These are phyloP conservation scores for Melaleuca quinquenervia DNA, from an alignment of 345 rosid species.

Conservation along the genomic window DNA sequence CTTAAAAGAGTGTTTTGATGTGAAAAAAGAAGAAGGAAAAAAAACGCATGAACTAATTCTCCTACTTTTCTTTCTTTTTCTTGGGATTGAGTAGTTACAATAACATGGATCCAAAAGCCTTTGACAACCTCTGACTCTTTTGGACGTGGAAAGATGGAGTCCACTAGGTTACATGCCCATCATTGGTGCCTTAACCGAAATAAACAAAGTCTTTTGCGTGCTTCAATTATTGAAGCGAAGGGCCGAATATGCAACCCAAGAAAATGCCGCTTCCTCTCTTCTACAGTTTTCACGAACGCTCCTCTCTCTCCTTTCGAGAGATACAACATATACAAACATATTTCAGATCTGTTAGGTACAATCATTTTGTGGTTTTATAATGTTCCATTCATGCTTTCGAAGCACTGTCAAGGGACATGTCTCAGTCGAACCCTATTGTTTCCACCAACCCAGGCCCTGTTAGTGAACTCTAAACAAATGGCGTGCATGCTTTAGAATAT, in stretches of 20 bases:
- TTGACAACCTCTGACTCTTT: conserved; percentile 32
- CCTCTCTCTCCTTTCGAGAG: neutral
- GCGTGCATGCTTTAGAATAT: neutral
- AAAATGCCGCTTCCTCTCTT: neutral
- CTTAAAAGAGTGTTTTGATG: conserved; percentile 25
- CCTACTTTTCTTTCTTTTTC: neutral
- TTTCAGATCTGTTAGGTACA: neutral
- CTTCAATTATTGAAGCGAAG: conserved; percentile 39
- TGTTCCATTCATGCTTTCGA: neutral
- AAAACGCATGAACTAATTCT: conserved; percentile 11
- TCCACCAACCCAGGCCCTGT: conserved; percentile 16
- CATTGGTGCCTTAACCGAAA: conserved; percentile 47
- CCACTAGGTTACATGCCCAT: conserved; percentile 37
- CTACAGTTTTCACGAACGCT: neutral
- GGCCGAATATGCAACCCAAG: neutral
- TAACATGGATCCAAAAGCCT: conserved; percentile 24
- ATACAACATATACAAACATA: neutral
- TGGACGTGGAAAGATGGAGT: conserved; percentile 63
- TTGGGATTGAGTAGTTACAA: conserved; percentile 10
- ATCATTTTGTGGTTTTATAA: neutral
- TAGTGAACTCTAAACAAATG: neutral
- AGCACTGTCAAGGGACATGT: neutral
- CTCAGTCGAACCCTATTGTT: conserved; percentile 2
- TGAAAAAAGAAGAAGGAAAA: neutral
- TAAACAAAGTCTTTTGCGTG: conserved; percentile 17